Evolutionary conservation across 108 stramenopile species (phyloP), one percentile per base, ranked within the genome.

Genomic region (Parmales sp.): DNA sequence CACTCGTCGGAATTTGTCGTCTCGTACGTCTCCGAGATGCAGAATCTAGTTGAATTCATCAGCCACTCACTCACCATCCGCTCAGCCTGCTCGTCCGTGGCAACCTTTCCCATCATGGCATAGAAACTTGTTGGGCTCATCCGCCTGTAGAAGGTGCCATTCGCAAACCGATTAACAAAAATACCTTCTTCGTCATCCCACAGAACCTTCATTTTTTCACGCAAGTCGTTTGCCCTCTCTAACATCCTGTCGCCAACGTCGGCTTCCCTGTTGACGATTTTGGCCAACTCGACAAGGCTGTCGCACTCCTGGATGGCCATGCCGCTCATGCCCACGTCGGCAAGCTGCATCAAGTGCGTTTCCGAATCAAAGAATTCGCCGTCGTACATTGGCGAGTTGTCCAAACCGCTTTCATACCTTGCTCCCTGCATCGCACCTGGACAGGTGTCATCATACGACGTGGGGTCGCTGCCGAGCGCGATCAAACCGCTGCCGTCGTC

Each of bases 311-410:
- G 41, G 16, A 39, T 31, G 0, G 71, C 51, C 70, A 75, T 18
- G 6, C 65, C 50, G 19, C 70, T 29, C 69, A 75, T 71, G 8
- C 74, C 74, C 39, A 75, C 74, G 36, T 75, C 74, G 34, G 48
- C 65, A 39, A 74, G 39, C 26, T 75, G 39, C 69, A 75, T 70
- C 48, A 75, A 38, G 44, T 66, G 71, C 5, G 18, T 39, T 1
- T 63, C 41, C 36, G 39, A 28, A 45, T 71, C 38, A 19, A 66
- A 66, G 48, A 67, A 68, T 18, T 75, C 63, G 11, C 70, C 65
- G 50, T 75, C 74, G 31, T 75, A 75, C 74, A 75, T 75, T 8
- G 74, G 74, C 4, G 44, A 48, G 51, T 75, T 75, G 49, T 75
- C 74, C 65, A 75, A 37, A n/a, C 74, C 74, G 16, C 46, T 50